phyloP scores from a whole-genome alignment of 2,329 filamentous ascomycete genomes.

The Diaporthe sp. region DNA sequence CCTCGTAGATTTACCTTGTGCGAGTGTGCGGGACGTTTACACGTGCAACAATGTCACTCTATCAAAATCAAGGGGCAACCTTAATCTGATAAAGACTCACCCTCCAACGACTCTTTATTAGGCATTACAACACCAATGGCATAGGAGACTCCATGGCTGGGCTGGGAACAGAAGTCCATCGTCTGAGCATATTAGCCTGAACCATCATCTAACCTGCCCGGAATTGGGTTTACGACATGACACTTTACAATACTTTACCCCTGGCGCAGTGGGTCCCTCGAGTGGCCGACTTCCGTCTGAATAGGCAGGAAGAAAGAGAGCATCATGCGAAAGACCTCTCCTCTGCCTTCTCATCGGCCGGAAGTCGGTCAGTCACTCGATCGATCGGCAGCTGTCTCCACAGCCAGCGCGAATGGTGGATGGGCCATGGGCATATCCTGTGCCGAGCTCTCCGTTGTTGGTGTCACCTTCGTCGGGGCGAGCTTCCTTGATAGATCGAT shows the following conservation, averaged over 20 bases:
- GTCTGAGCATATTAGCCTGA: neutral
- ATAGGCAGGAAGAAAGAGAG: neutral
- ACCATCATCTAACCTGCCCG: neutral
- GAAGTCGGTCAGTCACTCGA: conserved; percentile 7
- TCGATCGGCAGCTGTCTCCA: neutral
- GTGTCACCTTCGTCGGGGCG: neutral
- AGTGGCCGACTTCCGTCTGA: neutral
- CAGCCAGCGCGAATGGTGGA: neutral
- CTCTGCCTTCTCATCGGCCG: neutral
- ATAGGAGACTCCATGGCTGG: neutral
- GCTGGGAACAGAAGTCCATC: neutral
- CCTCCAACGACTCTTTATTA: neutral
- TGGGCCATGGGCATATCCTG: neutral
- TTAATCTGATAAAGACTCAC: neutral
- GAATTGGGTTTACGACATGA: neutral
- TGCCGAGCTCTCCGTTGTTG: neutral
- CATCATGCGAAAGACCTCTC: no score
- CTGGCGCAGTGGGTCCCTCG: neutral
- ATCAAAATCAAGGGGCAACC: neutral
- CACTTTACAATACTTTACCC: neutral
- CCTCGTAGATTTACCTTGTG: neutral
- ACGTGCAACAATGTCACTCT: neutral
- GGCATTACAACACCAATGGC: neutral
- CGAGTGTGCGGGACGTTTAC: no score
- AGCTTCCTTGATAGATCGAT: neutral